phyloP scores from a whole-genome alignment of 345 rosid species.

The Heritiera littoralis region DNA sequence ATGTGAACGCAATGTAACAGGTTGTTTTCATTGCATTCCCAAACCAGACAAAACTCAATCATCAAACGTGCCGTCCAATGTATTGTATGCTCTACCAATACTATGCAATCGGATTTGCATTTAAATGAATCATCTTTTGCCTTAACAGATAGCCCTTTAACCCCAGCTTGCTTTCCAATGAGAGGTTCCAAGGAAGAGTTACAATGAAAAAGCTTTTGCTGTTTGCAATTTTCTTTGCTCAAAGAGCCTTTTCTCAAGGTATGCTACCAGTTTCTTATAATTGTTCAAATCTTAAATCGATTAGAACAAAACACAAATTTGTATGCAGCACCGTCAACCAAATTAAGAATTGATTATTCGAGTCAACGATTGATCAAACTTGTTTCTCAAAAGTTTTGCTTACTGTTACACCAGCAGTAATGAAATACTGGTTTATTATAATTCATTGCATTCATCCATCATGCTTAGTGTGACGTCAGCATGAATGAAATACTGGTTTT shows the following conservation, averaged over 20 bases:
- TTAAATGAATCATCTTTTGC: not conserved
- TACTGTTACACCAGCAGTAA: too few species aligned
- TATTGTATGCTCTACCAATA: not conserved
- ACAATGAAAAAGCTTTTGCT: not conserved
- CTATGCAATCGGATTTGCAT: not conserved
- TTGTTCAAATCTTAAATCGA: too few species aligned
- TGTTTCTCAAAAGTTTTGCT: too few species aligned
- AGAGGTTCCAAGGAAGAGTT: not conserved
- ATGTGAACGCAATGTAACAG: not conserved
- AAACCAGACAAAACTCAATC: not conserved
- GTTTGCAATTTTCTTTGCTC: not conserved
- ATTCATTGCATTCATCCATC: too few species aligned
- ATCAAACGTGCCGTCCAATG: not conserved
- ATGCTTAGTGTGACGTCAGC: too few species aligned
- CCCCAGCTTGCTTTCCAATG: not conserved
- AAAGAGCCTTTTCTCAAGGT: not conserved
- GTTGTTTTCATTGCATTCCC: not conserved
- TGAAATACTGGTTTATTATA: too few species aligned
- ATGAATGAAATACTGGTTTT: too few species aligned
- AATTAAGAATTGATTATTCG: too few species aligned
- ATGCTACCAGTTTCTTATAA: not conserved
- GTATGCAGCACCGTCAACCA: too few species aligned
- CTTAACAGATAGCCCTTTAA: not conserved
- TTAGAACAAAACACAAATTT: too few species aligned
- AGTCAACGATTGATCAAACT: too few species aligned